A percentile compares a stretch with the other conserved stretches of the same genome.
Evolutionary conservation across 2,329 filamentous ascomycete species (phyloP).

Genomic region (Claviceps capensis): DNA sequence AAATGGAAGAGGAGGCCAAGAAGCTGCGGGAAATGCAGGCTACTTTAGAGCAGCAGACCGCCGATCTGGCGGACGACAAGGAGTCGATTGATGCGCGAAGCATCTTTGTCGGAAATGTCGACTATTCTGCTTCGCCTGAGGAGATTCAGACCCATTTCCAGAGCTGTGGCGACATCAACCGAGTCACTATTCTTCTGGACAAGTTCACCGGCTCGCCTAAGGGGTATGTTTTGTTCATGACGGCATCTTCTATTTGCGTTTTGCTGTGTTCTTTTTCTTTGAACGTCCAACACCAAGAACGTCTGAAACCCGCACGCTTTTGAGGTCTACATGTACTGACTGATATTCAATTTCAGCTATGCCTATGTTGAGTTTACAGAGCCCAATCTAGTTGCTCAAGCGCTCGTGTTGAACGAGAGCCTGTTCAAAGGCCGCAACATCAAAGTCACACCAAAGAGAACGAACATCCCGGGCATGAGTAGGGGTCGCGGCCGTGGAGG

Average conservation of each 20-base stretch:
- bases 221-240: constrained; percentile 43
- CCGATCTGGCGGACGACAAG: constrained; percentile 79
- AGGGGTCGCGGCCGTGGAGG: constrained; percentile 56
- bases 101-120: constrained; percentile 97
- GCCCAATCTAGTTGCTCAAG: constrained; percentile 81
- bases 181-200: constrained; percentile 91
- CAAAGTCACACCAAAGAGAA: constrained; percentile 91
- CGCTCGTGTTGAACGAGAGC: constrained; percentile 90
- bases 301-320: no score
- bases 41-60: constrained; percentile 69
- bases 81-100: constrained; percentile 91
- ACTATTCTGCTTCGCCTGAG: constrained; percentile 92
- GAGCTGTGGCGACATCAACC: constrained; percentile 92
- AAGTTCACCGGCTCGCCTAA: constrained; percentile 99
- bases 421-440: constrained; percentile 88
- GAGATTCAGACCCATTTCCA: constrained; percentile 96
- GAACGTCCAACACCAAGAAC: no score
- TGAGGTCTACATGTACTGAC: not conserved
- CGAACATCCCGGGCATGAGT: constrained; percentile 89
- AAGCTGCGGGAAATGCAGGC: constrained; percentile 82
- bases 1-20: constrained; percentile 83
- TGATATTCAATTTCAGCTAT: constrained; percentile 46
- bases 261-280: not conserved
- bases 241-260: no score
- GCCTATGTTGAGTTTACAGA: constrained; percentile 98